Conservation (phyloP, 306 rosid genomes). For the Vigna nakashimae region DNA sequence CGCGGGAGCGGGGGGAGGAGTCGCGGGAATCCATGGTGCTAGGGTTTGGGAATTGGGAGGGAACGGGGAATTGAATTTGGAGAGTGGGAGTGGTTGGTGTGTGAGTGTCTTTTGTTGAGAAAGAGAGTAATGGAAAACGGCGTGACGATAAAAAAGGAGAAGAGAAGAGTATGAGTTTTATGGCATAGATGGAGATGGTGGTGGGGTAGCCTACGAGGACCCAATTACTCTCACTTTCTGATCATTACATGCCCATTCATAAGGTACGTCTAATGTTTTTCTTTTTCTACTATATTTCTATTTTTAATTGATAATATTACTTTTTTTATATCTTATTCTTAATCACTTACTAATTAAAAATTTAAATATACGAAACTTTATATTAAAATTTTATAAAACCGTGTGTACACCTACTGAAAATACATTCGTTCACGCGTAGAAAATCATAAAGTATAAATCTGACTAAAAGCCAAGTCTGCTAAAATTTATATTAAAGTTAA, state of each 20-base stretch:
- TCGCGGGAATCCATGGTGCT: constrained; percentile 77
- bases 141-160: not conserved
- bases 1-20: constrained; percentile 82
- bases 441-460: no score
- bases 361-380: no score
- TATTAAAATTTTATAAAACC: no score
- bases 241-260: not conserved
- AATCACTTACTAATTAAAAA: no score
- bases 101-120: not conserved
- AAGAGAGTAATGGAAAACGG: not conserved
- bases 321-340: no score
- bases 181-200: not conserved
- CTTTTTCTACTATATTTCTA: not conserved
- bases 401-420: no score
- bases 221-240: not conserved
- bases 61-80: not conserved
- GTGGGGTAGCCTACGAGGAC: constrained; percentile 23
- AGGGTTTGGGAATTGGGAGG: constrained; percentile 17
- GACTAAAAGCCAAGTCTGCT: no score
- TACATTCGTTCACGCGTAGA: no score
- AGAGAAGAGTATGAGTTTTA: not conserved
- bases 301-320: no score
- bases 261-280: not conserved
- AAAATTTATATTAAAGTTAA: no score
- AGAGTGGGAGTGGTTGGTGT: not conserved